These are phyloP conservation scores for Leptomonas pyrrhocoris DNA, from an alignment of 208 protist genomes.

Conservation along the genomic window DNA sequence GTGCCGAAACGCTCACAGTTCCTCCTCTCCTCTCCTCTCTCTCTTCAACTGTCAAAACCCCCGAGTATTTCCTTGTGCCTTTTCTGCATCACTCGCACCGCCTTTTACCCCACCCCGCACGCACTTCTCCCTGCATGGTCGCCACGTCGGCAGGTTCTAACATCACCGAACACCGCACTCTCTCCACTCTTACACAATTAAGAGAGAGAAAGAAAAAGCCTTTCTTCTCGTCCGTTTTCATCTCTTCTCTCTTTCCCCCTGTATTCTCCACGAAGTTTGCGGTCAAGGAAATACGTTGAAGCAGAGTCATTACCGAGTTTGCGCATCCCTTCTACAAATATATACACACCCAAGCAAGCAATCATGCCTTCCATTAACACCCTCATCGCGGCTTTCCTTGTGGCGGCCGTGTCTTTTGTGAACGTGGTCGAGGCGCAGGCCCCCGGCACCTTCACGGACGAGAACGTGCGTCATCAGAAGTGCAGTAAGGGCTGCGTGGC, in stretches of 20 bases:
- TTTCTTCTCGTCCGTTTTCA: slow-evolving; percentile 2
- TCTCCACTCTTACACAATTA: no score
- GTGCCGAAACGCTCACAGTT: not conserved
- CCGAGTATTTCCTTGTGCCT: no score
- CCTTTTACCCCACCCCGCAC: no score
- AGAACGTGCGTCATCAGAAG: slow-evolving; percentile 31
- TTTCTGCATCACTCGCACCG: no score
- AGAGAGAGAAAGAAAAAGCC: no score
- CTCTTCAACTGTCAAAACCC: no score
- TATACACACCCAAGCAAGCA: not conserved
- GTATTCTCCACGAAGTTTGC: slow-evolving; percentile 19
- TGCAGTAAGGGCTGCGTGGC: slow-evolving; percentile 60
- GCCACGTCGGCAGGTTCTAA: no score
- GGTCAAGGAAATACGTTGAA: slow-evolving; percentile 1
- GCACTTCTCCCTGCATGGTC: no score
- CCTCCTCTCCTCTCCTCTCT: not conserved
- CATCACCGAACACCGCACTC: no score
- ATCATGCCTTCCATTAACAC: slow-evolving; percentile 15
- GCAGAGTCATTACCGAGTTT: not conserved
- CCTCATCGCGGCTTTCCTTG: slow-evolving; percentile 10
- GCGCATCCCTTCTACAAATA: not conserved
- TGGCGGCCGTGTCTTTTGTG: slow-evolving; percentile 19
- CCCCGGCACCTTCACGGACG: slow-evolving; percentile 16
- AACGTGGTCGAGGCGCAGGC: not conserved
- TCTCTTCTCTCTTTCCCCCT: slow-evolving; percentile 4